Evolutionary conservation across 164 flowering plant genomes (phyloP).

Genomic region (Stephania japonica): DNA sequence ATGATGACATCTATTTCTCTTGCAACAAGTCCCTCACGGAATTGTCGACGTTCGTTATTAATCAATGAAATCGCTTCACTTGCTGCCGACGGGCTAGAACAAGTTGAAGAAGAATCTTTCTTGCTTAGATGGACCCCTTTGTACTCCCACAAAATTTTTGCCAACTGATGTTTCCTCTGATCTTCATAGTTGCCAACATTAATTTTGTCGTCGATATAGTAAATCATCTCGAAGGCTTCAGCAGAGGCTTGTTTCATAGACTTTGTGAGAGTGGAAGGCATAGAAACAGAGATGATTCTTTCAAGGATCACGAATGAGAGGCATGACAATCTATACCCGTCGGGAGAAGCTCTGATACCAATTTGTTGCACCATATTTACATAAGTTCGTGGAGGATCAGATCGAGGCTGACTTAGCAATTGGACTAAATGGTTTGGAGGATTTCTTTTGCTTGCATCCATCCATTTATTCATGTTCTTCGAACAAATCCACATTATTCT

Average conservation of each 20-base stretch:
- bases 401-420: background rate
- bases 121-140: background rate
- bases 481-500: background rate
- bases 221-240: background rate
- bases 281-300: background rate
- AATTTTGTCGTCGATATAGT: background rate
- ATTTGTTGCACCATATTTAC: background rate
- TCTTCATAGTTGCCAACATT: background rate
- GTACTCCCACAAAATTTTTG: background rate
- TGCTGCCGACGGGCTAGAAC: background rate
- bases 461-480: conserved; percentile 9
- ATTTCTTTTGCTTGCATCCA: background rate
- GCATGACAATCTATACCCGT: background rate
- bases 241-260: background rate
- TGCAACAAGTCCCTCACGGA: no score
- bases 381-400: no score
- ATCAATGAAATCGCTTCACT: background rate
- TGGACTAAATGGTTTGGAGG: background rate
- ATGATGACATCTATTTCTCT: no score
- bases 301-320: background rate
- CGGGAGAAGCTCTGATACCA: background rate
- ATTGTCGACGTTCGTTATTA: no score
- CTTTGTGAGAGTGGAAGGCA: background rate
- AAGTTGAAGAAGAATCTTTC: background rate
- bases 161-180: background rate